phyloP scores from a whole-genome alignment of 139 green algal genomes.

The Micractinium conductrix region DNA sequence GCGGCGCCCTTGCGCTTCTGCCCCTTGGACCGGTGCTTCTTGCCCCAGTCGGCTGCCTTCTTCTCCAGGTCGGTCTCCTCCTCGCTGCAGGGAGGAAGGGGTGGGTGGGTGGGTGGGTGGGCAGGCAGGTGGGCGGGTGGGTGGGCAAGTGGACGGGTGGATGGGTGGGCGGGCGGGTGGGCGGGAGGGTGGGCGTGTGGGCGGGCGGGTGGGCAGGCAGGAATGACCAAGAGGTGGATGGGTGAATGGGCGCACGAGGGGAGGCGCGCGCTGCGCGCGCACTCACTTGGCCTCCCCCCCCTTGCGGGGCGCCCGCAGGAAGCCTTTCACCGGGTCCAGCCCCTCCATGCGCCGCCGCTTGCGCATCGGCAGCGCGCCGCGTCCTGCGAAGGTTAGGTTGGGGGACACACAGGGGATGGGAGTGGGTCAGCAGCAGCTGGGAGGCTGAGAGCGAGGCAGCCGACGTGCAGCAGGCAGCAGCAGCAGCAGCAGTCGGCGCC shows the following conservation, averaged over 20 bases:
- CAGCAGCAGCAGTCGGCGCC: slow-evolving; percentile 1
- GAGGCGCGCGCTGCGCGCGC: too few relatives aligned
- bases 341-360: slow-evolving; percentile 50
- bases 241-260: too few relatives aligned
- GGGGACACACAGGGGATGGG: neutral
- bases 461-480: neutral
- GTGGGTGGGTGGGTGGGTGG: neutral
- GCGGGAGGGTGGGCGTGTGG: too few relatives aligned
- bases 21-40: slow-evolving; percentile 37
- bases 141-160: neutral
- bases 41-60: slow-evolving; percentile 33
- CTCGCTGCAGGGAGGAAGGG: slow-evolving; percentile 29
- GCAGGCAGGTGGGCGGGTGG: too few relatives aligned
- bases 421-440: neutral
- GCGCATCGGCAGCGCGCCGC: slow-evolving; percentile 42
- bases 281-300: slow-evolving; percentile 37
- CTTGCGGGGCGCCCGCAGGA: slow-evolving; percentile 56
- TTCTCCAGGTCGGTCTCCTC: slow-evolving; percentile 55
- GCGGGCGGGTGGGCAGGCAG: too few relatives aligned
- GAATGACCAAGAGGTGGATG: too few relatives aligned
- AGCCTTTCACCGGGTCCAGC: slow-evolving; percentile 63
- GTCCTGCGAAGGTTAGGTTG: too few relatives aligned
- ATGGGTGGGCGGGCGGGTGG: neutral
- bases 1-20: slow-evolving; percentile 10
- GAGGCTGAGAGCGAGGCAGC: neutral